Percentiles rank a stretch among this genome's conserved stretches.
Evolutionary conservation across 1,284 basidiomycete genomes (phyloP).

Genomic region (Microbotryum violaceum): DNA sequence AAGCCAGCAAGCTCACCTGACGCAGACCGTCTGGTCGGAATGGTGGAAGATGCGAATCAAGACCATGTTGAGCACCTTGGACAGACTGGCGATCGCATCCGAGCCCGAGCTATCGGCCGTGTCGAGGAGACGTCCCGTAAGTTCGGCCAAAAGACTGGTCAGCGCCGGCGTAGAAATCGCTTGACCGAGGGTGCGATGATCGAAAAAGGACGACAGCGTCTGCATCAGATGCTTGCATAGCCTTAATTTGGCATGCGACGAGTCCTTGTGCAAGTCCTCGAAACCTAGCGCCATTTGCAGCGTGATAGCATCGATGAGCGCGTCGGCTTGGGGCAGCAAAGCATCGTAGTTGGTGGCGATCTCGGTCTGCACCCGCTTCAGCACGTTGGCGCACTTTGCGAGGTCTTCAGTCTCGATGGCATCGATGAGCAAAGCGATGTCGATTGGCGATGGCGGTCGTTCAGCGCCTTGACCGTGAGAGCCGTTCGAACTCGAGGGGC

Average conservation of each 20-base stretch:
- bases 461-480: slow-evolving; percentile 3
- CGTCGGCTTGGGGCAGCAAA: slow-evolving; percentile 69
- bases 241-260: slow-evolving; percentile 64
- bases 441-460: background rate
- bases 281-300: slow-evolving; percentile 84
- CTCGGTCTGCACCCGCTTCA: slow-evolving; percentile 77
- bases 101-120: slow-evolving; percentile 56
- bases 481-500: slow-evolving; percentile 13
- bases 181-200: slow-evolving; percentile 70
- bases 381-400: slow-evolving; percentile 74
- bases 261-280: slow-evolving; percentile 56
- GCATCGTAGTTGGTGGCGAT: slow-evolving; percentile 49
- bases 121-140: slow-evolving; percentile 80
- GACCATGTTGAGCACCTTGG: slow-evolving; percentile 97
- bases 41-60: slow-evolving; percentile 88
- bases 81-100: slow-evolving; percentile 48
- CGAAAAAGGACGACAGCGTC: slow-evolving; percentile 83
- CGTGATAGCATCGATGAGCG: slow-evolving; percentile 77
- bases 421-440: slow-evolving; percentile 14
- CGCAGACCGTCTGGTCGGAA: slow-evolving; percentile 81
- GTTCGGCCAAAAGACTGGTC: slow-evolving; percentile 69
- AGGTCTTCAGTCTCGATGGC: slow-evolving; percentile 18
- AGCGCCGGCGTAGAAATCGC: slow-evolving; percentile 71
- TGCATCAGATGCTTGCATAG: slow-evolving; percentile 93
- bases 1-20: slow-evolving; percentile 56